These are phyloP conservation scores for Narthecium ossifragum DNA, from an alignment of 106 monocot genomes.

Conservation along the genomic window DNA sequence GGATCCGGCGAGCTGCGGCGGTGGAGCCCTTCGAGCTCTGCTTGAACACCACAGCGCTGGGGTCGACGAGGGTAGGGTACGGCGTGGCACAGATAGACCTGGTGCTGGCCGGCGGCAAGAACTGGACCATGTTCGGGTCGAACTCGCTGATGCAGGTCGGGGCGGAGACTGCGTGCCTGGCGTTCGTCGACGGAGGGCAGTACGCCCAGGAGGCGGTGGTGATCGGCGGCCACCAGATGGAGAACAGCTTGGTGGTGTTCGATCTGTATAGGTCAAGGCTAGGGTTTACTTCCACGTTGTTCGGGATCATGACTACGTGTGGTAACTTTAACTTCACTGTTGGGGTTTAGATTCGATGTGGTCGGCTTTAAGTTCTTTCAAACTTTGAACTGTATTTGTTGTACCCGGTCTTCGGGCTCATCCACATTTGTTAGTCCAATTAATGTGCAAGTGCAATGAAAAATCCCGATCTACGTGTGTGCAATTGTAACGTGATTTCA, in stretches of 20 bases:
- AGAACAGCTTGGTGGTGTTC: conserved; percentile 36
- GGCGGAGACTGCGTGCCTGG: conserved; percentile 24
- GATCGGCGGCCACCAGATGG: conserved; percentile 37
- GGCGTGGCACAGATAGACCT: conserved; percentile 23
- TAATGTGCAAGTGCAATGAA: too few species aligned
- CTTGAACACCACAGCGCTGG: conserved; percentile 12
- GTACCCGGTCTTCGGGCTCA: too few species aligned
- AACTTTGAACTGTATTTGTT: too few species aligned
- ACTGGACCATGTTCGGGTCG: conserved; percentile 30
- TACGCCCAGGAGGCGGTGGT: conserved; percentile 14
- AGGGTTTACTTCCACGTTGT: conserved; percentile 24
- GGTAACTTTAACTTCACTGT: conserved; percentile 29
- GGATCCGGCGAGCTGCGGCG: conserved; percentile 4
- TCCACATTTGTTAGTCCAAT: too few species aligned
- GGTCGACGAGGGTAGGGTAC: conserved; percentile 18
- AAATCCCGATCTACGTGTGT: too few species aligned
- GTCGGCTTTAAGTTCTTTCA: too few species aligned
- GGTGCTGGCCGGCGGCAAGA: conserved; percentile 22
- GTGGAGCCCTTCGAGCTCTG: conserved; percentile 28
- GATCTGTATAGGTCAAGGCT: conserved; percentile 19
- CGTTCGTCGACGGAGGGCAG: conserved; percentile 37
- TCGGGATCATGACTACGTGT: conserved; percentile 13
- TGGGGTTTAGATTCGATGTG: too few species aligned
- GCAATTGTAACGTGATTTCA: too few species aligned
- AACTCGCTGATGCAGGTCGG: conserved; percentile 26